Evolutionary conservation across 306 rosid species (phyloP), one percentile per base, ranked within the genome.

Genomic region (Phaseolus lunatus): DNA sequence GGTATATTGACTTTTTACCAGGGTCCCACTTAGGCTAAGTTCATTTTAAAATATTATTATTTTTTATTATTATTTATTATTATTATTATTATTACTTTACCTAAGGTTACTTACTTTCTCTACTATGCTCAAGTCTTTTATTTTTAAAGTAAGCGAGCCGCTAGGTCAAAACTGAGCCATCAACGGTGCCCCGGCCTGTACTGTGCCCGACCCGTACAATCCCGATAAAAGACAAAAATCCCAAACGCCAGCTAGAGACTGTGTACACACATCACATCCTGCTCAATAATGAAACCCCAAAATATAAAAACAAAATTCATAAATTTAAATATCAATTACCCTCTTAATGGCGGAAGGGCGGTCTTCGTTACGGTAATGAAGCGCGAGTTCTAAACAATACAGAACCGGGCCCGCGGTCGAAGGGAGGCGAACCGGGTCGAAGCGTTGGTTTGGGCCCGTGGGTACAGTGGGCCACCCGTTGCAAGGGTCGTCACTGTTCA

Each of bases 321-420:
- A 29, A 9, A 44, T 2, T 27, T 2, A 27, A 27, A 27, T 0
- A 41, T 14, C 52, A 77, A 37, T 88, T 89, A 92, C 99, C 99
- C 16, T 81, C 35, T 96, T 82, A 43, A 92, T 86, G n/a, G 65
- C 47, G 0, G 97, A 82, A 59, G 66, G 83, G 50, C 15, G 84
- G 78, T 77, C 90, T 4, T 84, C 10, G 67, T 80, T 53, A 49
- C 84, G 77, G 73, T 86, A 88, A 70, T 96, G 93, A 75, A 87
- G 89, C 18, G 93, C 99, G 2, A 92, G 86, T 76, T 96, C 99
- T 22, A 96, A 86, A 72, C 99, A 96, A 72, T 96, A 96, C 59
- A 92, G 91, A 47, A 96, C 93, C 8, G 94, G 83, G 18, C 97
- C 94, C 12, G 94, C 85, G 0, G 68, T 67, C 3, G 31, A 15